Conservation (phyloP, 1,139 yeast genomes). For the Zygosaccharomyces sapae region DNA sequence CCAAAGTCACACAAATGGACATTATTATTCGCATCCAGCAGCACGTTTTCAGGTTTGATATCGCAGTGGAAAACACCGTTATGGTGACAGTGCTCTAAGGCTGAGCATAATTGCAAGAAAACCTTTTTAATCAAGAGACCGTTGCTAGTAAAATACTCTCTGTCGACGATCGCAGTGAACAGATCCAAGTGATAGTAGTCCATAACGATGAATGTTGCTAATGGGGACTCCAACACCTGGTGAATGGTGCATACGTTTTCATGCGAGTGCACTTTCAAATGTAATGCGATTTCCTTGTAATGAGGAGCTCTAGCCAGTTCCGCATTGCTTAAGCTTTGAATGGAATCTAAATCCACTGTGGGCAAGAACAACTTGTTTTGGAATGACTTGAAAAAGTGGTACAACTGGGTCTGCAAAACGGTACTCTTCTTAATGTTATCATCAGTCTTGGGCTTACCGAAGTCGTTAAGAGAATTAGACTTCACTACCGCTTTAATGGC, state of each 20-base stretch:
- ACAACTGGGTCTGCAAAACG: slow-evolving; percentile 27
- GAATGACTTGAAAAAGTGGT: slow-evolving; percentile 28
- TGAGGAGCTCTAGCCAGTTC: slow-evolving; percentile 29
- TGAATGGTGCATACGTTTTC: slow-evolving; percentile 71
- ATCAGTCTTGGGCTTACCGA: slow-evolving; percentile 28
- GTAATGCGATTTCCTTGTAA: slow-evolving; percentile 64
- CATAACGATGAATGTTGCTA: slow-evolving; percentile 66
- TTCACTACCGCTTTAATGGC: slow-evolving; percentile 77
- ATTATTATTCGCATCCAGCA: slow-evolving; percentile 57
- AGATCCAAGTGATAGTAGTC: slow-evolving; percentile 80
- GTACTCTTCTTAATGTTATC: slow-evolving; percentile 30
- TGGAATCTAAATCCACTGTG: slow-evolving; percentile 31
- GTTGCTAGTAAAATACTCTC: slow-evolving; percentile 39
- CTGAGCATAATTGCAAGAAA: slow-evolving; percentile 72
- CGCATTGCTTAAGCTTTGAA: slow-evolving; percentile 22
- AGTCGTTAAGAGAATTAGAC: slow-evolving; percentile 22
- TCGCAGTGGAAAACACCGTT: slow-evolving; percentile 79
- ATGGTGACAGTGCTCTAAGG: slow-evolving; percentile 63
- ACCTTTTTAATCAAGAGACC: slow-evolving; percentile 57
- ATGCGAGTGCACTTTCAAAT: slow-evolving; percentile 69
- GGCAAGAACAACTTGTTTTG: slow-evolving; percentile 30
- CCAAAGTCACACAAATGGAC: slow-evolving; percentile 82
- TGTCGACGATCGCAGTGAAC: slow-evolving; percentile 73
- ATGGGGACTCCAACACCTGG: slow-evolving; percentile 56
- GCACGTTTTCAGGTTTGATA: slow-evolving; percentile 82